Base-by-base conservation (phyloP, 192 early-diverging fungal genomes). In the Lunasporangiospora selenospora region DNA sequence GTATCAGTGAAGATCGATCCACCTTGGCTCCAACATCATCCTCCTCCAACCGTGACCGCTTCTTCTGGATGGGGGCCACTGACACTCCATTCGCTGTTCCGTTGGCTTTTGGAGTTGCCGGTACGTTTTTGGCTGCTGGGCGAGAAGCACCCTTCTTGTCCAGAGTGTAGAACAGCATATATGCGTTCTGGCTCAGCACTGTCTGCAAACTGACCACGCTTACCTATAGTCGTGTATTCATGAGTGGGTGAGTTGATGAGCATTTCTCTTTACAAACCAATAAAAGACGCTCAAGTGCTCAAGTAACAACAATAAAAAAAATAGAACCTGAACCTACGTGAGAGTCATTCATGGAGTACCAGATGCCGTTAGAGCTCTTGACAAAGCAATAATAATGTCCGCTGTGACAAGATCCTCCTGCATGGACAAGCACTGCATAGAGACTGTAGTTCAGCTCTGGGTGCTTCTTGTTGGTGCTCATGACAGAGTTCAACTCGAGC, bases 381-480 rank as follows among this genome's bases (percentile, higher is more conserved):
- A 94, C 87, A 75, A 82, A 97, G 34, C 88, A 86, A 54, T 85
- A 93, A 66, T 97, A 97, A 67, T 97, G 95, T 12, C 95, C 95
- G 6, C 90, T 92, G 49, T 89, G 81, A 52, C 84, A 87, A 1
- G 84, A 73, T 23, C 79, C 62, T 7, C 95, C 95, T 0, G 85
- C 45, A 57, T 97, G 95, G 4, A 95, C 90, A 34, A 94, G 78
- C 12, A 97, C 89, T 1, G 87, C 93, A 44, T 89, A 89, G 11
- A 97, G 77, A 26, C 69, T 56, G 49, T 97, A 95, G 27, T 58
- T 77, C 29, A 53, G 51, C 26, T 56, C 58, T 4, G 49, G 41
- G 13, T 62, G 53, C 16, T 60, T 34, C 19, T 57, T 75, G 11
- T 65, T 60, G 4, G 70, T 60, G 48, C 79, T 82, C 70, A 88